phyloP scores from a whole-genome alignment of 345 rosid species.

The Eucalyptus urophylla region DNA sequence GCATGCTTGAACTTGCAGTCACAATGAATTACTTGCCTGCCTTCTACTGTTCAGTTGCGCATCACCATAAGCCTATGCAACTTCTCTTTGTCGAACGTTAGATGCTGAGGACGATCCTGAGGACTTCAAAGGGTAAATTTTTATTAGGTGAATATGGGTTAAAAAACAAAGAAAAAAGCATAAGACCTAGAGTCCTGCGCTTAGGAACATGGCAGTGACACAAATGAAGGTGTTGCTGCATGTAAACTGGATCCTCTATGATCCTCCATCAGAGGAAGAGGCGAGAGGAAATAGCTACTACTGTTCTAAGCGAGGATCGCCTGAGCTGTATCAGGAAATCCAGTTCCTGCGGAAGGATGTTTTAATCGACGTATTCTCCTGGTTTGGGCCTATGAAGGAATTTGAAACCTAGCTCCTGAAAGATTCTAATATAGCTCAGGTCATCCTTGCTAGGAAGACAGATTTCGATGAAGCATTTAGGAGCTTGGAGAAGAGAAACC shows the following conservation, averaged over 20 bases:
- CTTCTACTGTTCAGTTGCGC: conserved; percentile 44
- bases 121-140: neutral
- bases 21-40: conserved; percentile 30
- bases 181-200: neutral
- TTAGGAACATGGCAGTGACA: neutral
- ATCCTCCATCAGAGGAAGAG: neutral
- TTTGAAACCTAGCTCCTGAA: conserved; percentile 27
- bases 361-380: conserved; percentile 34
- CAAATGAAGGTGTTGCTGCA: conserved; percentile 6
- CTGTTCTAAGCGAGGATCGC: neutral
- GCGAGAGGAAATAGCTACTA: neutral
- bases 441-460: conserved; percentile 3
- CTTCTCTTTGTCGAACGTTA: conserved; percentile 11
- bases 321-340: conserved; percentile 1
- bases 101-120: conserved; percentile 6
- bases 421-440: conserved; percentile 33
- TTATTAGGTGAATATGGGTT: conserved; percentile 1
- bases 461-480: conserved; percentile 47
- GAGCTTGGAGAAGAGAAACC: conserved; percentile 45
- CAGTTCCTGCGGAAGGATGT: conserved; percentile 54
- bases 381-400: conserved; percentile 56
- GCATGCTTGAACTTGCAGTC: conserved; percentile 37
- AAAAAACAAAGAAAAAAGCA: conserved; percentile 14
- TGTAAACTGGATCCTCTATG: neutral
- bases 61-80: conserved; percentile 28